These are phyloP conservation scores for Cordyceps tenuipes DNA, from an alignment of 2,329 filamentous ascomycete genomes.

Conservation along the genomic window DNA sequence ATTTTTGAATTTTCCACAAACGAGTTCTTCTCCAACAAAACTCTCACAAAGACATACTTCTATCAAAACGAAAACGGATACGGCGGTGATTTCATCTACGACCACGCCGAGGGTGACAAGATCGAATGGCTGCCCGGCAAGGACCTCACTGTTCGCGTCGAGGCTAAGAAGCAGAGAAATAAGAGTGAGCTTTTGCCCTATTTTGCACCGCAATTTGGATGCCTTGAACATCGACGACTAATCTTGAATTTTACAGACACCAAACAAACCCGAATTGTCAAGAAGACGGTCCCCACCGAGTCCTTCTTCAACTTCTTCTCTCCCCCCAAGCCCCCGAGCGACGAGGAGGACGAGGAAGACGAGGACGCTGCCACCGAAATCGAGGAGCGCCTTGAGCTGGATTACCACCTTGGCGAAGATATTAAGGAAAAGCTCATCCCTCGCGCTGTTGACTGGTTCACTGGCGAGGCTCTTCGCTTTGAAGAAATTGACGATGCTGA, in stretches of 20 bases:
- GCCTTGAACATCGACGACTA: not conserved
- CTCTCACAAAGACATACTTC: conserved; percentile 94
- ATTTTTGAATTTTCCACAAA: conserved; percentile 97
- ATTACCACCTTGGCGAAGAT: conserved; percentile 97
- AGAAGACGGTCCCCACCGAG: conserved; percentile 97
- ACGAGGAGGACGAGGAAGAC: conserved; percentile 57
- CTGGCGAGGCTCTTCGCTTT: conserved; percentile 91
- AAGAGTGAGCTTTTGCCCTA: conserved; percentile 64
- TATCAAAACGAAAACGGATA: conserved; percentile 99
- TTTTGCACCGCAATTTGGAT: not conserved
- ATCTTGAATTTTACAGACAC: conserved; percentile 57
- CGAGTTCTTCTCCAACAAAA: conserved; percentile 96
- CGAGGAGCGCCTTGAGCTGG: conserved; percentile 93
- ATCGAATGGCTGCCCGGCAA: conserved; percentile 93
- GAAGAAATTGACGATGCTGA: conserved; percentile 86
- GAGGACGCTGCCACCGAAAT: conserved; percentile 80
- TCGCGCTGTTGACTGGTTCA: conserved; percentile 98
- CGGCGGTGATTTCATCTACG: conserved; percentile 98
- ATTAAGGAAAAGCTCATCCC: conserved; percentile 99
- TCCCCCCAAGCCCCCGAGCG: conserved; percentile 76
- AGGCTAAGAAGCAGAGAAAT: conserved; percentile 99
- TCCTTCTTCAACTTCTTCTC: conserved; percentile 99
- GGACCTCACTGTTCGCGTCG: conserved; percentile 86
- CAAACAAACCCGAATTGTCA: conserved; percentile 97
- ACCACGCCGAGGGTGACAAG: conserved; percentile 96